Conservation (phyloP, 805 yeast species). For the Metschnikowia arizonensis region DNA sequence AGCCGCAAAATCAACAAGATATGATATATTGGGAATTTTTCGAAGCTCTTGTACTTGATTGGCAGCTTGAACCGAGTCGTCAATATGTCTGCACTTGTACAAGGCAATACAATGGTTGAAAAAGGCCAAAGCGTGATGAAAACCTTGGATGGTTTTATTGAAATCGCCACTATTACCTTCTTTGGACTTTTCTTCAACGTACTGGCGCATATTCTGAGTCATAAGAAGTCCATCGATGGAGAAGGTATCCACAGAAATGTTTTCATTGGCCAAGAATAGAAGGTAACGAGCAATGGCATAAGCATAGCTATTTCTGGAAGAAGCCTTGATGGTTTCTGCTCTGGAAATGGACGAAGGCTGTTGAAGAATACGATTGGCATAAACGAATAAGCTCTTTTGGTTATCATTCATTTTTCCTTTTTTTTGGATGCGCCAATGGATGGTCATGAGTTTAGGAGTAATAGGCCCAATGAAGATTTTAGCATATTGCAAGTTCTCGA, state of each 20-base stretch:
- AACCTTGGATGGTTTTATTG: not conserved
- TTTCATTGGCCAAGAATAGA: not conserved
- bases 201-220: not conserved
- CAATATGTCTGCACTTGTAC: not conserved
- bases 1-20: not conserved
- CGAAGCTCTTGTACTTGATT: not conserved
- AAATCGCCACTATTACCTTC: not conserved
- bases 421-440: not conserved
- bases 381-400: not conserved
- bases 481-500: not conserved
- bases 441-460: not conserved
- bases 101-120: conserved; percentile 2
- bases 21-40: not conserved
- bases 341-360: not conserved
- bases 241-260: not conserved
- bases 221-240: not conserved
- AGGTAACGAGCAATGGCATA: conserved; percentile 5
- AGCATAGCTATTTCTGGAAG: conserved; percentile 1
- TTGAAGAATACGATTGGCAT: not conserved
- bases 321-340: not conserved
- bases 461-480: not conserved
- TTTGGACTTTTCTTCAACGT: not conserved
- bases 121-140: not conserved
- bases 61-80: not conserved
- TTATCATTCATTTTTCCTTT: not conserved